phyloP scores from a whole-genome alignment of 2,329 filamentous ascomycete species.

The Aspergillus persii region DNA sequence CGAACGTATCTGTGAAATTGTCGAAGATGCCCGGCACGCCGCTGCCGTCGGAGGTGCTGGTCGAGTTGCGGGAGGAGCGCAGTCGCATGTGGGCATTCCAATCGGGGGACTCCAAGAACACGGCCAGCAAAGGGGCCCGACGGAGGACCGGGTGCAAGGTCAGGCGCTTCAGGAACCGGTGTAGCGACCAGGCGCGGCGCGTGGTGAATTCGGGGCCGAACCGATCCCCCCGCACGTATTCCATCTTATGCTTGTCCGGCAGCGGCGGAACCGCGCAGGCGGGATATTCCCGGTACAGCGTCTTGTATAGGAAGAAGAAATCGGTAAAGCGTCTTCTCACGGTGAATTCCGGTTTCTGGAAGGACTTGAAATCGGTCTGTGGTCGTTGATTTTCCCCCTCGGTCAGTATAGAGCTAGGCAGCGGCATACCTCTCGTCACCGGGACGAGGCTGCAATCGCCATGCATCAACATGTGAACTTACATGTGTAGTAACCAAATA shows the following conservation, averaged over 20 bases:
- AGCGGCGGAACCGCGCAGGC: constrained; percentile 90
- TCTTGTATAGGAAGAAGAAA: constrained; percentile 94
- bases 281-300: constrained; percentile 80
- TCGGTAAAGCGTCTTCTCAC: constrained; percentile 94
- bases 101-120: constrained; percentile 87
- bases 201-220: constrained; percentile 91
- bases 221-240: constrained; percentile 93
- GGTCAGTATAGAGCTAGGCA: constrained; percentile 20
- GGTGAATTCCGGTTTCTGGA: constrained; percentile 74
- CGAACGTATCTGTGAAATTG: constrained; percentile 90
- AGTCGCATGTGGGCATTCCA: constrained; percentile 96
- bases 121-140: constrained; percentile 75
- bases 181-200: constrained; percentile 82
- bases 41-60: constrained; percentile 40
- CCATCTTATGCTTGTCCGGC: constrained; percentile 98
- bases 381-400: neutral
- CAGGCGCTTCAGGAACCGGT: constrained; percentile 84
- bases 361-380: constrained; percentile 90
- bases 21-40: constrained; percentile 73
- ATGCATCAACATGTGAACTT: constrained; percentile 31
- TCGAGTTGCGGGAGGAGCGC: constrained; percentile 65
- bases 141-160: constrained; percentile 86
- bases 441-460: neutral
- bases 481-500: constrained; percentile 92
- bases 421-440: constrained; percentile 8